Evolutionary conservation across 1,284 basidiomycete species (phyloP), one percentile per base, ranked within the genome.

Genomic region (Ustilago tritici): DNA sequence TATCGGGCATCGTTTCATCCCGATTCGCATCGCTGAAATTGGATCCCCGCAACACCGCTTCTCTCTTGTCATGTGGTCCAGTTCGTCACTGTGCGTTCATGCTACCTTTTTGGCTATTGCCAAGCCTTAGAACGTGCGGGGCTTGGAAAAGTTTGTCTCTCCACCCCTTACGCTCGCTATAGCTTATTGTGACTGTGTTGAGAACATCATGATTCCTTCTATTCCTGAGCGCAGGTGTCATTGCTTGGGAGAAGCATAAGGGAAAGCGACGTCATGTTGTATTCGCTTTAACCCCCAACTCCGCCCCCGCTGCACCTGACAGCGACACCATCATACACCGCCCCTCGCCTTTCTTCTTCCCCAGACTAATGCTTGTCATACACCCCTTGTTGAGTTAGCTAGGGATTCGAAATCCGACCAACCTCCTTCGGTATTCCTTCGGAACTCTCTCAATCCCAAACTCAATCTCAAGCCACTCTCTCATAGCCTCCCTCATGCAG

Each of bases 181-280:
- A 28, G 23, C 3, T 28, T 28, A 28, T 3, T 28, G 23, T 28
- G 23, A 28, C 23, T 28, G 23, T 28, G 23, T 28, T 28, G 23
- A 28, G 23, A 28, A 28, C 23, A 28, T 28, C 23, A 28, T 28
- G 3, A 28, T 28, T 28, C 23, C 23, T 28, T 28, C 23, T 28
- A 3, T 28, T 28, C 23, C 23, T 28, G 23, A 28, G 23, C 23
- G 23, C 23, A 28, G 23, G 23, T 28, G 23, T 28, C 1, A 41
- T 41, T 41, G 5, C 14, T 4, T 28, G 23, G 23, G 15, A 12
- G 12, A 6, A 41, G 40, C 40, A 41, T 11, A 17, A 41, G 40
- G 40, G 11, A 15, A 14, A 46, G 43, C 43, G 43, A 46, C 43
- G 43, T 46, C 43, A 46, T 46, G 43, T 46, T 46, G 43, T 46